Conservation (phyloP, 768 basidiomycete genomes). For the Phlebiopsis gigantea region DNA sequence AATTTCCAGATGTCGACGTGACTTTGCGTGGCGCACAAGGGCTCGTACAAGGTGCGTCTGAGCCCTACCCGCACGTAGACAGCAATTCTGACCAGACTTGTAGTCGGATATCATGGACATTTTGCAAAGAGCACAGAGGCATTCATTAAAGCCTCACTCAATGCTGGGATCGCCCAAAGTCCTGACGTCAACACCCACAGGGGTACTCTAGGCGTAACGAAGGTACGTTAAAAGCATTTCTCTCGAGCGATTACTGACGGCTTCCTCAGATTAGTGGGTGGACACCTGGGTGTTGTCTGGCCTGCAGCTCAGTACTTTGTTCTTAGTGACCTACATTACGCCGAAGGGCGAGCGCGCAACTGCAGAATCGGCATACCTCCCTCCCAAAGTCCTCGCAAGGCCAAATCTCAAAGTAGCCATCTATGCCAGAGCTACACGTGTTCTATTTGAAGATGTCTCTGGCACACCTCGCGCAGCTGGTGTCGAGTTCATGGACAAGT, state of each 20-base stretch:
- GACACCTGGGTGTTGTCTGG: neutral
- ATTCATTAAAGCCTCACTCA: slow-evolving; percentile 51
- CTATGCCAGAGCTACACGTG: slow-evolving; percentile 48
- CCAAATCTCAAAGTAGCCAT: slow-evolving; percentile 61
- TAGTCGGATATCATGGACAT: slow-evolving; percentile 51
- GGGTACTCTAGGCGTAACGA: slow-evolving; percentile 57
- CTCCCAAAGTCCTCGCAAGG: slow-evolving; percentile 53
- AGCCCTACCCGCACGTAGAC: neutral
- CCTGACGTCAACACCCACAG: slow-evolving; percentile 52
- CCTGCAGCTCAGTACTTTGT: neutral
- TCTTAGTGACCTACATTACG: slow-evolving; percentile 73
- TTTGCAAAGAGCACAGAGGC: slow-evolving; percentile 39
- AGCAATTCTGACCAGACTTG: neutral
- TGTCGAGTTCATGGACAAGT: slow-evolving; percentile 49
- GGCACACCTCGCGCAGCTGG: slow-evolving; percentile 44
- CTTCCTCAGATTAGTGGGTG: too few relatives aligned
- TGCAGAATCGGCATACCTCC: slow-evolving; percentile 63
- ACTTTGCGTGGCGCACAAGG: slow-evolving; percentile 45
- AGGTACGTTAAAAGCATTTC: slow-evolving; percentile 36
- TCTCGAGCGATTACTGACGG: too few relatives aligned
- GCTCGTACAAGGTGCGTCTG: slow-evolving; percentile 37
- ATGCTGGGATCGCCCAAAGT: slow-evolving; percentile 45
- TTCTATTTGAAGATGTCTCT: slow-evolving; percentile 46
- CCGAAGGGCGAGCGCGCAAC: slow-evolving; percentile 49
- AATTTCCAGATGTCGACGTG: slow-evolving; percentile 44